These are phyloP conservation scores for Caloboletus inedulis DNA, from an alignment of 1,284 basidiomycete species.

Conservation along the genomic window DNA sequence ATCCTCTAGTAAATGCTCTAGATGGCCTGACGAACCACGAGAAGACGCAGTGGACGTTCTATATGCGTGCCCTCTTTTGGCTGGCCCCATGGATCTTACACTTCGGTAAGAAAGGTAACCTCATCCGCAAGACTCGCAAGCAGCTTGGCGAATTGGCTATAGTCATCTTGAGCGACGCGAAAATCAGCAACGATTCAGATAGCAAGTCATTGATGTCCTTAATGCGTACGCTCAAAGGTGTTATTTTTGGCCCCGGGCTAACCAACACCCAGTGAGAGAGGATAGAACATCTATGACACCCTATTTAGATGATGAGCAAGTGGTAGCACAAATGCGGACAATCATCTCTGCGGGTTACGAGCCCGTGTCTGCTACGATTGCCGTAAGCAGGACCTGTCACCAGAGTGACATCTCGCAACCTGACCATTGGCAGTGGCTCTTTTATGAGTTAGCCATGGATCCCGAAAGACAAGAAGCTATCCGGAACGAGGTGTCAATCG, in stretches of 20 bases:
- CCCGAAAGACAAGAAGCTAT: conserved; percentile 45
- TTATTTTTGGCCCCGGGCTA: conserved; percentile 1
- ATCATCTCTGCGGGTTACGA: conserved; percentile 64
- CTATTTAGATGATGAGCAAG: conserved; percentile 45
- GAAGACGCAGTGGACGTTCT: conserved; percentile 54
- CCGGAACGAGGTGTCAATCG: conserved; percentile 45
- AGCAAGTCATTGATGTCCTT: conserved; percentile 47
- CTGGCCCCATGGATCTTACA: conserved; percentile 50
- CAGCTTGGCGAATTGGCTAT: conserved; percentile 50
- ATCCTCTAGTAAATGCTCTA: conserved; percentile 46
- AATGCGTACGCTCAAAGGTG: conserved; percentile 41
- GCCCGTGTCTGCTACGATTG: conserved; percentile 52
- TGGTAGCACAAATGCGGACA: conserved; percentile 57
- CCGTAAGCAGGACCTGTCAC: conserved; percentile 36
- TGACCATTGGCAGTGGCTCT: conserved; percentile 44
- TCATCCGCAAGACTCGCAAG: conserved; percentile 49
- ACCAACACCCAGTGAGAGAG: conserved; percentile 39
- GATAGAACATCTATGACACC: conserved; percentile 35
- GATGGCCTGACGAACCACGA: conserved; percentile 58
- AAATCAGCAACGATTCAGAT: conserved; percentile 39
- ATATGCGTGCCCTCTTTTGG: conserved; percentile 62
- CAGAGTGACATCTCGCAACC: conserved; percentile 1
- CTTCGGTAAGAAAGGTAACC: conserved; percentile 54
- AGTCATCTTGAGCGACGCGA: conserved; percentile 51
- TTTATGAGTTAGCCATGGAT: conserved; percentile 54